These are phyloP conservation scores for Phalaenopsis aphrodite DNA, from an alignment of 106 monocot species.

Conservation along the genomic window DNA sequence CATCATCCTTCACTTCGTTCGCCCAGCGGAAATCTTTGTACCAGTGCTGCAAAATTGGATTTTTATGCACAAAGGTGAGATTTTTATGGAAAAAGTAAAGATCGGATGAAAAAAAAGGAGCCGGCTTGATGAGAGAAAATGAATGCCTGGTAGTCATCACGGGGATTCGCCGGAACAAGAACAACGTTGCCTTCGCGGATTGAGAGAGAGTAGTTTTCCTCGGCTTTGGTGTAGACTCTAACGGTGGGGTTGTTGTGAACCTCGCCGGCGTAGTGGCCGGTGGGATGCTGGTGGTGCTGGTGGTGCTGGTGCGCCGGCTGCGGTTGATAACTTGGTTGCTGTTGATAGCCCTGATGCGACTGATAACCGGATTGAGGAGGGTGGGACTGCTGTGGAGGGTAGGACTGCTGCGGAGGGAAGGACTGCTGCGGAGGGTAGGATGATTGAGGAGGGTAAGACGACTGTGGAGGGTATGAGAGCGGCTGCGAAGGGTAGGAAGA, in stretches of 20 bases:
- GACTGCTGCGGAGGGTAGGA: neutral
- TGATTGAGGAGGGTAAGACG: neutral
- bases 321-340: no score
- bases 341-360: no score
- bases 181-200: constrained; percentile 47
- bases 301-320: neutral
- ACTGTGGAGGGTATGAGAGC: no score
- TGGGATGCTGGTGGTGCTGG: neutral
- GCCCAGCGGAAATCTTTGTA: constrained; percentile 9
- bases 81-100: neutral
- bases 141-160: constrained; percentile 42
- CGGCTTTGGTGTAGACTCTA: constrained; percentile 45
- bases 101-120: no score
- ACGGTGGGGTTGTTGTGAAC: constrained; percentile 25
- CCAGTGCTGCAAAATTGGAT: constrained; percentile 11
- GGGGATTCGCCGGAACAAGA: constrained; percentile 40
- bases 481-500: no score
- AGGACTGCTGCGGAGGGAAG: neutral
- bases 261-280: neutral
- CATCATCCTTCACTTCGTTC: constrained; percentile 10
- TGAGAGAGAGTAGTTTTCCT: constrained; percentile 44
- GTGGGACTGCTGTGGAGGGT: no score
- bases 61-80: neutral
- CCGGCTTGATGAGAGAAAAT: neutral
- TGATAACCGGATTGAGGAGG: no score